Conservation (phyloP, 768 basidiomycete species). For the Kwoniella bestiolae region DNA sequence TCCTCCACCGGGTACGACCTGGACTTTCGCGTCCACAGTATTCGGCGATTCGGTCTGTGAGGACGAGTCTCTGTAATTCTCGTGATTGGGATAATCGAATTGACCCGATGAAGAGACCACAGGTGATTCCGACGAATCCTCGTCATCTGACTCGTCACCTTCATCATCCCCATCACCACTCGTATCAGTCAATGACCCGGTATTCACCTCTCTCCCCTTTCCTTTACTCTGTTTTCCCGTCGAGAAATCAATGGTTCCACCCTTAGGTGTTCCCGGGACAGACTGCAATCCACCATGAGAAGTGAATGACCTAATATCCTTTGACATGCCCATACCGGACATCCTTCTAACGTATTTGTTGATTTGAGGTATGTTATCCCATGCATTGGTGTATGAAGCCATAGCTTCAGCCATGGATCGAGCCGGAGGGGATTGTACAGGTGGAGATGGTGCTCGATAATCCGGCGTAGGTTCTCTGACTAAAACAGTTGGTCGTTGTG, state of each 20-base stretch:
- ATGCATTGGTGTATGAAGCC: conserved; percentile 72
- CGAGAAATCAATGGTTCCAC: conserved; percentile 16
- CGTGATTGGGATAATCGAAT: conserved; percentile 19
- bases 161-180: conserved; percentile 57
- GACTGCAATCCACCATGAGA: conserved; percentile 26
- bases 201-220: neutral
- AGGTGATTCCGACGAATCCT: conserved; percentile 56
- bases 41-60: conserved; percentile 41
- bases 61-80: conserved; percentile 36
- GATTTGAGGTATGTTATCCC: conserved; percentile 82
- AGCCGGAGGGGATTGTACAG: conserved; percentile 61
- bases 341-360: conserved; percentile 67
- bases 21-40: conserved; percentile 31
- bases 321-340: conserved; percentile 37
- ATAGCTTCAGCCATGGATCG: conserved; percentile 60
- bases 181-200: conserved; percentile 35
- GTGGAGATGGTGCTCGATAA: conserved; percentile 34
- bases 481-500: conserved; percentile 11
- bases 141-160: conserved; percentile 58
- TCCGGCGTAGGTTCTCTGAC: conserved; percentile 28
- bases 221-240: neutral
- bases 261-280: conserved; percentile 35
- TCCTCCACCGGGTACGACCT: conserved; percentile 26
- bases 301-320: conserved; percentile 4
- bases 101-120: conserved; percentile 60